Evolutionary conservation across 495 filamentous ascomycete species (phyloP), one percentile per base, ranked within the genome.

Genomic region (Hyaloscypha hepaticicola): DNA sequence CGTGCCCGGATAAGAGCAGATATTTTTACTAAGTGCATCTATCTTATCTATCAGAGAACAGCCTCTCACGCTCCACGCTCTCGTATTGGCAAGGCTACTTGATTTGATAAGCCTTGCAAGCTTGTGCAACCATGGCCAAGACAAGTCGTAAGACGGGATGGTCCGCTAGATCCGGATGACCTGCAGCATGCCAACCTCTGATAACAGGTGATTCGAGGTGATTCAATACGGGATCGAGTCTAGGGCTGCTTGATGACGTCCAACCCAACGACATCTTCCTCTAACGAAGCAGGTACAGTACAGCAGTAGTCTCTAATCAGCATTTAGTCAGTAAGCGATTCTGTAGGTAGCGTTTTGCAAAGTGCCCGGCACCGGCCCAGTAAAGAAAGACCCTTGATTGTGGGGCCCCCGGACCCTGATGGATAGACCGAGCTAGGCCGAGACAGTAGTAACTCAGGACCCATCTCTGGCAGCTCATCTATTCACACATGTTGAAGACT

Each of bases 121-220:
- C 11, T 16, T 45, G 11, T 9, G 19, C 38, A 16, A 3, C 16
- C 8, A 53, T 5, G 26, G 19, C n/a, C 5, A 8, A 8, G 38
- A 16, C 50, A 7, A 33, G 53, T 16, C 26, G 9, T 33, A 19
- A 16, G 11, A 25, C 31, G 56, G 34, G 22, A 2, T 28, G 24
- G 41, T 19, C 38, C 22, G 58, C 24, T 5, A 41, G 25, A 61
- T 31, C 58, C 58, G 41, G 29, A 9, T 56, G 53, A 34, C 34
- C 34, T 61, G 58, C 41, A 61, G 34, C 31, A 7, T 60, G 57
- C 57, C 58, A 61, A 27, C 41, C 27, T 27, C 19, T 6, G 53
- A 56, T 56, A 56, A 56, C 26, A 56, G 3, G 6, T 56, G 28
- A 0, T 28, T 8, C 12, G 6, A 52, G 38, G 8, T 45, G 38